Conservation (phyloP, 116 monocot genomes). For the Dioscorea cayenensis region DNA sequence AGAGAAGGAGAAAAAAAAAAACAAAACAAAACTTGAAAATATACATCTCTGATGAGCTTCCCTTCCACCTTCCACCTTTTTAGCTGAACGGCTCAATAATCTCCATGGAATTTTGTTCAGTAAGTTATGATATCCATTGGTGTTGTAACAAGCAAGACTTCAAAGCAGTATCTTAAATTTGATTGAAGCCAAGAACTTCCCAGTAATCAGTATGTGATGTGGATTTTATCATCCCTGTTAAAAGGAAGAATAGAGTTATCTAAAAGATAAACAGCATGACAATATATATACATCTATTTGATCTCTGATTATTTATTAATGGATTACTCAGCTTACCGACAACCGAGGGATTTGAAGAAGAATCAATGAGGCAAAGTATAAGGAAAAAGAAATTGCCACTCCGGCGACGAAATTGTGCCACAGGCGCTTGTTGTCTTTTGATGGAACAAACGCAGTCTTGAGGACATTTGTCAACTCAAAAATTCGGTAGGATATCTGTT, state of each 20-base stretch:
- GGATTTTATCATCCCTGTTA: not conserved
- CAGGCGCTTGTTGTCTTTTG: conserved; percentile 32
- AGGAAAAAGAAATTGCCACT: conserved; percentile 17
- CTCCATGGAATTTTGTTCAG: not conserved
- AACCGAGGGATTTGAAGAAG: conserved; percentile 20
- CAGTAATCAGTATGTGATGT: not conserved
- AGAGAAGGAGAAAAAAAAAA: not conserved
- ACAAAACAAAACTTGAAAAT: not conserved
- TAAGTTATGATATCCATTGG: not conserved
- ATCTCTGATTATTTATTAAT: not conserved
- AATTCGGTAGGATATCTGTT: conserved; percentile 36
- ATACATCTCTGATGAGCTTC: not conserved
- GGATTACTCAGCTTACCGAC: not conserved
- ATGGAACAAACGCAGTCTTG: conserved; percentile 29
- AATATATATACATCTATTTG: not conserved
- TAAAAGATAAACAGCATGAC: not conserved
- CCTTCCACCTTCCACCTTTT: not conserved
- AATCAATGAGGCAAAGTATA: conserved; percentile 31
- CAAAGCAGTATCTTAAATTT: not conserved
- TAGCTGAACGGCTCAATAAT: not conserved
- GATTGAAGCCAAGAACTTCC: not conserved
- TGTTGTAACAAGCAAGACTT: not conserved
- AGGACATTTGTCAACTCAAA: conserved; percentile 26
- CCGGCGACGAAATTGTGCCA: conserved; percentile 27
- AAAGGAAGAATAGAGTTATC: not conserved